Evolutionary conservation across 805 yeast genomes (phyloP).

Genomic region (Saccharomyces jurei): DNA sequence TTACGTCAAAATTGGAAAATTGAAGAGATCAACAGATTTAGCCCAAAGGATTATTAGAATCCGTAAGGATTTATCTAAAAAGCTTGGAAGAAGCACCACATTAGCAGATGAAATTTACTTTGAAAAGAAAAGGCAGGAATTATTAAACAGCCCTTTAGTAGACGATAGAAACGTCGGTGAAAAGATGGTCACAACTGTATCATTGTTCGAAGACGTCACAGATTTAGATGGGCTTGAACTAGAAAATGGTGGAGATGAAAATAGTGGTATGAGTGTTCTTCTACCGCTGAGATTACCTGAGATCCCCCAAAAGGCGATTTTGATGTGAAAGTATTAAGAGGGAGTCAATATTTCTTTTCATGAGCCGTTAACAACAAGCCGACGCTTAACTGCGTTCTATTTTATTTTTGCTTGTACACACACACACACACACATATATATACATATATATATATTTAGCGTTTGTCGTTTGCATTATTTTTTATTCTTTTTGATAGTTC

Average conservation of each 20-base stretch:
- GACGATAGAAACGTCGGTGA: conserved; percentile 41
- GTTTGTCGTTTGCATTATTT: not conserved
- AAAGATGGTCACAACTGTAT: conserved; percentile 61
- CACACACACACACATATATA: not conserved
- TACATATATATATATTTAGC: not conserved
- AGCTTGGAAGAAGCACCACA: conserved; percentile 48
- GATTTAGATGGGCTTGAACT: conserved; percentile 18
- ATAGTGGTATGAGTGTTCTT: conserved; percentile 36
- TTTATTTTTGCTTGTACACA: not conserved
- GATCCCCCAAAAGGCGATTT: conserved; percentile 78
- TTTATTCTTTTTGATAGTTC: not conserved
- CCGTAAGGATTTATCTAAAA: conserved; percentile 41
- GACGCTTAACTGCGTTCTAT: not conserved
- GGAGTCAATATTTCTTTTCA: conserved; percentile 73
- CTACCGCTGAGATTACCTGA: conserved; percentile 65
- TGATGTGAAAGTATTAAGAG: conserved; percentile 63
- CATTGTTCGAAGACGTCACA: conserved; percentile 38
- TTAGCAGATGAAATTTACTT: conserved; percentile 65
- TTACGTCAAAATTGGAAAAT: conserved; percentile 50
- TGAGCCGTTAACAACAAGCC: conserved; percentile 2
- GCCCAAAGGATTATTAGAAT: conserved; percentile 43
- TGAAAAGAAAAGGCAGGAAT: conserved; percentile 55
- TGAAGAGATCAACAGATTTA: conserved; percentile 44
- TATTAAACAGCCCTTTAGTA: conserved; percentile 47
- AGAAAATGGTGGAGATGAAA: conserved; percentile 19